Evolutionary conservation across 495 filamentous ascomycete species (phyloP).

Genomic region (Lasiosphaeria miniovina): DNA sequence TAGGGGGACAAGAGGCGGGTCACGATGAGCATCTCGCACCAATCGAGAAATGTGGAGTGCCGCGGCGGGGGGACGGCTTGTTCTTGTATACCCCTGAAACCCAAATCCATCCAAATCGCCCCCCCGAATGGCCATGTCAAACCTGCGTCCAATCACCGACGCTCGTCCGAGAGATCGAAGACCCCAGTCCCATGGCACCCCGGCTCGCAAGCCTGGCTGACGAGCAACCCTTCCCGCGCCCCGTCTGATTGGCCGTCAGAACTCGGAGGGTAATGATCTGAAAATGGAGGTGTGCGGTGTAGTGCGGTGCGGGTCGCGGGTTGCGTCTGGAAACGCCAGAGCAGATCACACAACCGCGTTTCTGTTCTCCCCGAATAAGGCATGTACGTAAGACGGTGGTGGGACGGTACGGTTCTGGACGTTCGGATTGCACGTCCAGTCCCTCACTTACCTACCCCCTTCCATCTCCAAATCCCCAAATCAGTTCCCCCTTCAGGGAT

Average conservation of each 20-base stretch:
- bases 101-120: slow-evolving; percentile 1
- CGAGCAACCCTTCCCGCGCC: slow-evolving; percentile 8
- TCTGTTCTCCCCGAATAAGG: slow-evolving; percentile 13
- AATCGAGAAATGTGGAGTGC: no score
- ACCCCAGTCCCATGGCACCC: slow-evolving; percentile 30
- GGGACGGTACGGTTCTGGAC: not conserved
- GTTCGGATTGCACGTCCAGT: not conserved
- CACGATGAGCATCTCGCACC: no score
- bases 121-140: slow-evolving; percentile 21
- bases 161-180: slow-evolving; percentile 21
- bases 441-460: not conserved
- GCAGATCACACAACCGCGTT: slow-evolving; percentile 23
- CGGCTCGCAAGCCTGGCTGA: slow-evolving; percentile 15
- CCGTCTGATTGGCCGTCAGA: slow-evolving; percentile 20
- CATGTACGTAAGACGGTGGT: not conserved
- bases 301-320: not conserved
- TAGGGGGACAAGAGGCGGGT: no score
- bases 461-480: not conserved
- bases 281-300: not conserved
- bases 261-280: slow-evolving; percentile 14
- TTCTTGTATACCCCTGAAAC: slow-evolving; percentile 27
- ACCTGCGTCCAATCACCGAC: slow-evolving; percentile 21
- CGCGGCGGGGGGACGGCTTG: not conserved
- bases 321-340: slow-evolving; percentile 22
- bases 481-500: not conserved